phyloP scores from a whole-genome alignment of 116 monocot species.

The Papilionanthe hybrid region DNA sequence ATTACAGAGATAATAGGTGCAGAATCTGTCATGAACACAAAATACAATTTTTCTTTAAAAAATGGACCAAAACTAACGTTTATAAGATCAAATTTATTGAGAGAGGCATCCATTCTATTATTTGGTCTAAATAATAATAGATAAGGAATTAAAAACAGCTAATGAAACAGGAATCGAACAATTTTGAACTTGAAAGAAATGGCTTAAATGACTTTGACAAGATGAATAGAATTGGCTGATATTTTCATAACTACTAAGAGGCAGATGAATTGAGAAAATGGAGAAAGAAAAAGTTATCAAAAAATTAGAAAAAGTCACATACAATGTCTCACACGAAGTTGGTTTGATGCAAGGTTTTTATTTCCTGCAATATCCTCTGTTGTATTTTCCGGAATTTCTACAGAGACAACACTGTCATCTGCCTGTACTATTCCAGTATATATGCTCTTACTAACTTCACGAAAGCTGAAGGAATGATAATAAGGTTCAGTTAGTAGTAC shows the following conservation, averaged over 20 bases:
- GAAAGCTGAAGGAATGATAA: conserved; percentile 51
- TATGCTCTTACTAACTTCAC: conserved; percentile 57
- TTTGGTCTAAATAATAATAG: background rate
- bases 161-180: too few species aligned
- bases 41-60: background rate
- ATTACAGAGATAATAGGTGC: conserved; percentile 52
- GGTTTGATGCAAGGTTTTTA: conserved; percentile 75
- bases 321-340: conserved; percentile 75
- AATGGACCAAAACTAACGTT: background rate
- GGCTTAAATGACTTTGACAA: background rate
- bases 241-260: background rate
- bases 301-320: conserved; percentile 15
- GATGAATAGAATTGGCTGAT: background rate
- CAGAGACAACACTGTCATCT: conserved; percentile 35
- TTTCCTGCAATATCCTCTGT: conserved; percentile 85
- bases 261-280: background rate
- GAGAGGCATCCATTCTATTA: background rate
- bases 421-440: conserved; percentile 56
- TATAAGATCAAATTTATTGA: background rate
- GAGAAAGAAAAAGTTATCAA: background rate
- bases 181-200: too few species aligned
- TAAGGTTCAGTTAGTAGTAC: background rate
- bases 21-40: conserved; percentile 45
- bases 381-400: conserved; percentile 65
- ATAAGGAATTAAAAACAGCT: background rate